phyloP scores from a whole-genome alignment of 2,329 filamentous ascomycete species.

The Colletotrichum tropicicola region DNA sequence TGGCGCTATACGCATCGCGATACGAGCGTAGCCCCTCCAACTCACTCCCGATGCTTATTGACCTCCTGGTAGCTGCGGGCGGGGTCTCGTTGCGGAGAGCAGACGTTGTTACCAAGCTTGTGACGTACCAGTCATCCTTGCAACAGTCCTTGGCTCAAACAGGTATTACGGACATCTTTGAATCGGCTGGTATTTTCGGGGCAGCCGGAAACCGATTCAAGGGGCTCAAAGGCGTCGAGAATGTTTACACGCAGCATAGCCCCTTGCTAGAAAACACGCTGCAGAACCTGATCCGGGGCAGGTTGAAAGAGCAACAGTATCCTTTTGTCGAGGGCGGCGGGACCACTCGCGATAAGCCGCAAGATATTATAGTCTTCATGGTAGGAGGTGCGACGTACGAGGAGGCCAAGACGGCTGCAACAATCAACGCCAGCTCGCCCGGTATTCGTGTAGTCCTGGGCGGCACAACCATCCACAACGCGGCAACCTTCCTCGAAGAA shows the following conservation, averaged over 20 bases:
- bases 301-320: slow-evolving; percentile 85
- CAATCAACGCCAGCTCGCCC: slow-evolving; percentile 89
- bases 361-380: slow-evolving; percentile 96
- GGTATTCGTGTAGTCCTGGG: slow-evolving; percentile 90
- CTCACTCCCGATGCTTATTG: slow-evolving; percentile 83
- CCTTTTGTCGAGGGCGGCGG: slow-evolving; percentile 92
- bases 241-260: slow-evolving; percentile 98
- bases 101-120: slow-evolving; percentile 81
- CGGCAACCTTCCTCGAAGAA: slow-evolving; percentile 87
- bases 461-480: slow-evolving; percentile 89
- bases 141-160: slow-evolving; percentile 79
- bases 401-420: slow-evolving; percentile 95
- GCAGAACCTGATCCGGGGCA: slow-evolving; percentile 92
- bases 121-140: slow-evolving; percentile 87
- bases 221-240: slow-evolving; percentile 95
- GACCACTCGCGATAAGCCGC: slow-evolving; percentile 91
- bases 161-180: slow-evolving; percentile 91
- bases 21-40: slow-evolving; percentile 90
- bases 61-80: slow-evolving; percentile 86
- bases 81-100: slow-evolving; percentile 79
- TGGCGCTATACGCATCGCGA: slow-evolving; percentile 93
- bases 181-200: slow-evolving; percentile 89
- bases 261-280: slow-evolving; percentile 87
- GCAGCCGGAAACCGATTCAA: slow-evolving; percentile 89
- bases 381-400: slow-evolving; percentile 95